A percentile compares a stretch with the other conserved stretches of the same genome.
These are phyloP conservation scores for Neopestalotiopsis rosae DNA, from an alignment of 2,329 filamentous ascomycete genomes.

Conservation along the genomic window DNA sequence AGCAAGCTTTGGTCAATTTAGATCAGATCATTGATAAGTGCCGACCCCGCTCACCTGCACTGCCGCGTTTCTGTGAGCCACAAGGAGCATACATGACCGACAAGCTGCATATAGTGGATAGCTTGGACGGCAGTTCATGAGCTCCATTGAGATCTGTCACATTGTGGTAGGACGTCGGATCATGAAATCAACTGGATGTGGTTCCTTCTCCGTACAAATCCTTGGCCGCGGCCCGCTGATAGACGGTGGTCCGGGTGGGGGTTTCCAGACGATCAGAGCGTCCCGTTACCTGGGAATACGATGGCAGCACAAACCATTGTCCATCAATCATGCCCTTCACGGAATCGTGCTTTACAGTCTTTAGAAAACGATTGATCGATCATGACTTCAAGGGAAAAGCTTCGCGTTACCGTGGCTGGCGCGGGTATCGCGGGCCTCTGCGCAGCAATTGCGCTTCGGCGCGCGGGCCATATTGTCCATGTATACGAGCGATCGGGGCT, in stretches of 20 bases:
- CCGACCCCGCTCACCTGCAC: background rate
- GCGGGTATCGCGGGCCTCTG: constrained; percentile 36
- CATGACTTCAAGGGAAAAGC: background rate
- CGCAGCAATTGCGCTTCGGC: constrained; percentile 32
- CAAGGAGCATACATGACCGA: background rate
- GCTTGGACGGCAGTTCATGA: too few relatives aligned
- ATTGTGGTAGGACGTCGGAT: background rate
- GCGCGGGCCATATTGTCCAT: constrained; percentile 32
- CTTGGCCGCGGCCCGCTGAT: background rate
- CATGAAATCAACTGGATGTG: background rate
- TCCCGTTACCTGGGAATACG: background rate
- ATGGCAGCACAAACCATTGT: background rate
- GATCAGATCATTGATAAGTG: background rate
- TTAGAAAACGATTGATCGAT: background rate
- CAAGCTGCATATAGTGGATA: background rate
- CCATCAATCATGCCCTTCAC: background rate
- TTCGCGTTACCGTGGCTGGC: constrained; percentile 27
- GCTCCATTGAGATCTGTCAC: background rate
- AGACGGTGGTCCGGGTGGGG: background rate
- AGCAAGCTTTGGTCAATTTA: background rate
- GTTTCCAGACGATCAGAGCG: background rate
- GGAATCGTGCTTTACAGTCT: background rate
- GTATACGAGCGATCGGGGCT: constrained; percentile 37
- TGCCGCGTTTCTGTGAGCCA: background rate
- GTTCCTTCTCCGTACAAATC: background rate